A percentile compares a stretch with the other conserved stretches of the same genome.
phyloP scores from a whole-genome alignment of 2,329 filamentous ascomycete species.

The Elsinoe perseae region DNA sequence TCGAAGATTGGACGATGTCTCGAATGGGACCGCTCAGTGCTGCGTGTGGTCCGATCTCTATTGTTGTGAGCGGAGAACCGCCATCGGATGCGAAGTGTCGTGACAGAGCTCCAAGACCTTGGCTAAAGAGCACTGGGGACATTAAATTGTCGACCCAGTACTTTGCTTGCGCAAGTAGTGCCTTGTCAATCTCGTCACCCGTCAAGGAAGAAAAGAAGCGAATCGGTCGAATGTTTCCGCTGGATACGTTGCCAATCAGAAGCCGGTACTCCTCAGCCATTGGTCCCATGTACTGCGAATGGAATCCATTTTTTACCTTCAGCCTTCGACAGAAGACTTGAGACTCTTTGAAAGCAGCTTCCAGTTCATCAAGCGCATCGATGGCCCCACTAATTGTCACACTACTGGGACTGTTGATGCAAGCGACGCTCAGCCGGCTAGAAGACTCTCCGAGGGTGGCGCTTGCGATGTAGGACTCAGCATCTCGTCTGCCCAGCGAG shows the following conservation, averaged over 20 bases:
- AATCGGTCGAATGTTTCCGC: too few species aligned
- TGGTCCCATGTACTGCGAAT: not conserved
- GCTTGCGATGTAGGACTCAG: constrained; percentile 19
- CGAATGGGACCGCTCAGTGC: constrained; percentile 11
- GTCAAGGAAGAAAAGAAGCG: not conserved
- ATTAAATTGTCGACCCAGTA: not conserved
- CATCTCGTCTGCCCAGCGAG: constrained; percentile 20
- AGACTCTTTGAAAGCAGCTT: constrained; percentile 28
- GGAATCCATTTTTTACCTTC: constrained; percentile 39
- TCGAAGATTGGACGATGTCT: not conserved
- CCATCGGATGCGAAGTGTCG: not conserved
- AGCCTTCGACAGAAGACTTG: constrained; percentile 35
- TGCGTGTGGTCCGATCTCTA: constrained; percentile 13
- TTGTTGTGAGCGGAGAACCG: not conserved
- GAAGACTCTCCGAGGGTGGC: not conserved
- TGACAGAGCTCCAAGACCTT: not conserved
- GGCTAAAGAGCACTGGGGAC: not conserved
- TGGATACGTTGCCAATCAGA: not conserved
- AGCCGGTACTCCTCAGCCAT: not conserved
- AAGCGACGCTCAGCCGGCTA: constrained; percentile 20
- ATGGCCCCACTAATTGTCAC: constrained; percentile 41
- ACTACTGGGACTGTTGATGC: constrained; percentile 35
- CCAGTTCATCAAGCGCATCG: constrained; percentile 30
- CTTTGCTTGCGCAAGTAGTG: not conserved
- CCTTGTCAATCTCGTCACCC: not conserved